Percentiles rank a stretch among this genome's conserved stretches.
phyloP scores from a whole-genome alignment of 495 filamentous ascomycete species.

The Neurospora sp. region DNA sequence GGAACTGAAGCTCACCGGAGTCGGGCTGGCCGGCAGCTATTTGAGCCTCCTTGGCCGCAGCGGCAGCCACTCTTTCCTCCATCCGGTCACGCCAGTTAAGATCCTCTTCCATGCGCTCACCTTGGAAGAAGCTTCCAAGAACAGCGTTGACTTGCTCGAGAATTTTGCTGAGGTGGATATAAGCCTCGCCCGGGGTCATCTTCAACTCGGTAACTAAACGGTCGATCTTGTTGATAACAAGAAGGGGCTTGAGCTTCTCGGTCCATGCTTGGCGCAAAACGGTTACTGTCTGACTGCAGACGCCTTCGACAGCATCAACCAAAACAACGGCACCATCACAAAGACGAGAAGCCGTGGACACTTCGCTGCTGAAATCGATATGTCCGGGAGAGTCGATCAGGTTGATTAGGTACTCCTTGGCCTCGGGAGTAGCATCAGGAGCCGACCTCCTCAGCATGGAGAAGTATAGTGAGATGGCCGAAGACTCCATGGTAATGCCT shows the following conservation, averaged over 20 bases:
- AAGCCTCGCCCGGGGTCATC: conserved; percentile 84
- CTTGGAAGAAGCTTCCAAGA: conserved; percentile 94
- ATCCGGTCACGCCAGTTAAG: conserved; percentile 90
- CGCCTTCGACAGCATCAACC: conserved; percentile 96
- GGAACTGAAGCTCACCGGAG: conserved; percentile 54
- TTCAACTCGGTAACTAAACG: conserved; percentile 84
- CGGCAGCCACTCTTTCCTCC: conserved; percentile 66
- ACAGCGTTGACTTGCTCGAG: conserved; percentile 96
- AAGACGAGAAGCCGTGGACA: conserved; percentile 87
- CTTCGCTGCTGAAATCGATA: conserved; percentile 97
- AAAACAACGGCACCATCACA: conserved; percentile 93
- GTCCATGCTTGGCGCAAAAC: conserved; percentile 93
- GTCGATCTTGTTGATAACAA: conserved; percentile 98
- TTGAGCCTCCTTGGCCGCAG: conserved; percentile 37
- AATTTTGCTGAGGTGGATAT: conserved; percentile 78
- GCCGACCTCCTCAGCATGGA: conserved; percentile 64
- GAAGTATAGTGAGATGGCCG: conserved; percentile 94
- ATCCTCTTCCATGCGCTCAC: conserved; percentile 98
- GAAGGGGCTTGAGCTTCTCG: conserved; percentile 85
- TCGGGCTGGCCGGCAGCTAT: conserved; percentile 41
- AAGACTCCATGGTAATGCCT: conserved; percentile 99
- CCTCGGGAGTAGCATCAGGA: conserved; percentile 56
- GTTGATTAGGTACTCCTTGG: conserved; percentile 91
- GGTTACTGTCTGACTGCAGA: conserved; percentile 96
- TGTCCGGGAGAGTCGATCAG: conserved; percentile 97